Evolutionary conservation across 768 basidiomycete species (phyloP), one percentile per base, ranked within the genome.

Genomic region (Mycena pura): DNA sequence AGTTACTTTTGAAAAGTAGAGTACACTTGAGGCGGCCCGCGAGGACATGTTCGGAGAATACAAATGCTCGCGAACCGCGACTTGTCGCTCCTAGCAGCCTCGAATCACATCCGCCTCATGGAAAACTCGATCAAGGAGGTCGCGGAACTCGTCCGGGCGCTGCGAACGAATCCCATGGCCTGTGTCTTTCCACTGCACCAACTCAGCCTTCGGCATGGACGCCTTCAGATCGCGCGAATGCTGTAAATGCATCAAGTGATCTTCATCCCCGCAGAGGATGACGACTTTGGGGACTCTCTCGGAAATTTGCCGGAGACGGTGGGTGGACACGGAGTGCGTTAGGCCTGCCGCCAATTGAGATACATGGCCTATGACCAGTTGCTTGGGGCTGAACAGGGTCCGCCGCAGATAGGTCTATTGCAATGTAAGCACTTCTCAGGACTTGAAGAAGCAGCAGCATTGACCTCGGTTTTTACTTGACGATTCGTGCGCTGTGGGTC

Each of bases 291-390:
- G 87, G 19, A 92, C 81, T 3, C 77, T 75, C 0, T 70, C 67
- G 0, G 87, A 84, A 40, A 91, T 82, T 31, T 58, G 70, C 14
- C 74, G 73, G 17, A 89, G 78, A 4, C 81, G 78, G 0, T 76
- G 77, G 0, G 81, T 74, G 5, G 76, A 68, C 63, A 92, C 85
- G 44, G 79, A 67, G 68, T 93, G 91, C 0, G 86, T 89, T 2
- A 90, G 62, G 0, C 69, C 86, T 0, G 92, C 90, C 6, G 76
- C 78, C 83, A 90, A 85, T 71, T 94, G 92, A 11, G 89, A 91
- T 19, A 94, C 55, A 39, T 83, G 76, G 0, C 92, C 92, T 13
- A 82, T 63, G 54, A 87, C 70, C 3, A 76, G 78, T 65, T 92
- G 93, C 3, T 83, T 85, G 41, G 80, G 82, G 3, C 88, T 86